A percentile compares a stretch with the other conserved stretches of the same genome.
Evolutionary conservation across 78 protist species (phyloP).

Genomic region (Trichosphaerium sp.): DNA sequence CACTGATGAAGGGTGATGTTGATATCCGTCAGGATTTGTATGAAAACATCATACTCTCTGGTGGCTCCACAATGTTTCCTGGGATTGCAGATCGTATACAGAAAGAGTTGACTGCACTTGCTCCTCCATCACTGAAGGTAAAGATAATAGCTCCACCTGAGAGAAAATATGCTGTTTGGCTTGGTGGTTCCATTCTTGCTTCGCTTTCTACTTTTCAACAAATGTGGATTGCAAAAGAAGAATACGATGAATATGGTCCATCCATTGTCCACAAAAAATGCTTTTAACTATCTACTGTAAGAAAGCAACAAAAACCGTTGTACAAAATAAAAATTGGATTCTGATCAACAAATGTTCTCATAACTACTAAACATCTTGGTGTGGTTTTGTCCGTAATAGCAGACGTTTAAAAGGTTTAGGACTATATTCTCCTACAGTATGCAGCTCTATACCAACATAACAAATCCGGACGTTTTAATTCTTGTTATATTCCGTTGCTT

Average conservation of each 20-base stretch:
- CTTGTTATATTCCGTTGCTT: too few species aligned
- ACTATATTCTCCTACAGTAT: too few species aligned
- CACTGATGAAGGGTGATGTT: conserved; percentile 29
- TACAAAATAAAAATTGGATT: too few species aligned
- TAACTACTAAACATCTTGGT: too few species aligned
- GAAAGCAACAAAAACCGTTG: too few species aligned
- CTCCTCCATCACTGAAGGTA: conserved; percentile 42
- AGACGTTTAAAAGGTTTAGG: too few species aligned
- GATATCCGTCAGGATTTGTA: conserved; percentile 29
- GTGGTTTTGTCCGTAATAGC: too few species aligned
- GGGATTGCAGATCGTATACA: conserved; percentile 41
- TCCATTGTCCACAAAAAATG: conserved; percentile 58
- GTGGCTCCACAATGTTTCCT: conserved; percentile 47
- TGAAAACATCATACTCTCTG: conserved; percentile 37
- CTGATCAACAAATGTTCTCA: too few species aligned
- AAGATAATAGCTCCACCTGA: conserved; percentile 69
- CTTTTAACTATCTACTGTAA: too few species aligned
- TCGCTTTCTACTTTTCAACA: conserved; percentile 73
- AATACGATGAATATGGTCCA: conserved; percentile 72
- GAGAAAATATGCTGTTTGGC: conserved; percentile 68
- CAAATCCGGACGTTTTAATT: too few species aligned
- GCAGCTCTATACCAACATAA: too few species aligned
- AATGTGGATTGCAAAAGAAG: conserved; percentile 71
- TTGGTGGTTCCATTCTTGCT: conserved; percentile 78
- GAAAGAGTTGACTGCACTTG: conserved; percentile 38